Evolutionary conservation across 2,329 filamentous ascomycete genomes (phyloP).

Genomic region (Orbilia oligospora): DNA sequence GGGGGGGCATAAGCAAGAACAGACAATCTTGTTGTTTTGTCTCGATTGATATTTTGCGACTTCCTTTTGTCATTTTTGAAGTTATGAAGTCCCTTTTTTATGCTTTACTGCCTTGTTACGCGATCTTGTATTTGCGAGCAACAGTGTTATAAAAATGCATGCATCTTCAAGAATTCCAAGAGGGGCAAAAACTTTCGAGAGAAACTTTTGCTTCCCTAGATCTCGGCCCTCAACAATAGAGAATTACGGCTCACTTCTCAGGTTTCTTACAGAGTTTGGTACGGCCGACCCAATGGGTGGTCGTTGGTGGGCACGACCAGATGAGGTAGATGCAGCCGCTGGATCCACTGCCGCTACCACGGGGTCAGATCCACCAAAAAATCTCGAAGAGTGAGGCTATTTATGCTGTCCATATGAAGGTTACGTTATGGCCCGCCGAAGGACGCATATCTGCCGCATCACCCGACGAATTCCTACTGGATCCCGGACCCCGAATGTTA

Average conservation of each 20-base stretch:
- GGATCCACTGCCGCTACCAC: constrained; percentile 25
- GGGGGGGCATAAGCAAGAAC: constrained; percentile 37
- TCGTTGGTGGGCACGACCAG: constrained; percentile 60
- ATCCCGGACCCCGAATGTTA: constrained; percentile 31
- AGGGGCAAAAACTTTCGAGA: constrained; percentile 54
- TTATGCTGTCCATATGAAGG: constrained; percentile 17
- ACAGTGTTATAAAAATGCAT: constrained; percentile 44
- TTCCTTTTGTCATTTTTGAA: constrained; percentile 30
- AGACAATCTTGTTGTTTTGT: constrained; percentile 23
- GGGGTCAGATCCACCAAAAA: constrained; percentile 31
- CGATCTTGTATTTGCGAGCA: constrained; percentile 57
- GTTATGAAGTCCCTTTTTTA: constrained; percentile 39
- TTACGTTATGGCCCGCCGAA: constrained; percentile 49
- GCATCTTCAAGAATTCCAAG: constrained; percentile 44
- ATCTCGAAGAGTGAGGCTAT: constrained; percentile 21
- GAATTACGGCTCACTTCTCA: constrained; percentile 61
- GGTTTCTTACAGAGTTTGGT: constrained; percentile 60
- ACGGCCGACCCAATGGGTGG: constrained; percentile 61
- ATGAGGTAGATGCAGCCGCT: constrained; percentile 59
- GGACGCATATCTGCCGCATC: constrained; percentile 47
- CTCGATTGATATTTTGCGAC: constrained; percentile 28
- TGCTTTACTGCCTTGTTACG: constrained; percentile 48
- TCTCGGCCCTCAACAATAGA: constrained; percentile 12
- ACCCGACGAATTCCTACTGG: constrained; percentile 27
- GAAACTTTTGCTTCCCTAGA: constrained; percentile 50